A percentile compares a stretch with the other conserved stretches of the same genome.
Conservation (phyloP, 2,329 filamentous ascomycete genomes). For the Pseudocercospora musae region DNA sequence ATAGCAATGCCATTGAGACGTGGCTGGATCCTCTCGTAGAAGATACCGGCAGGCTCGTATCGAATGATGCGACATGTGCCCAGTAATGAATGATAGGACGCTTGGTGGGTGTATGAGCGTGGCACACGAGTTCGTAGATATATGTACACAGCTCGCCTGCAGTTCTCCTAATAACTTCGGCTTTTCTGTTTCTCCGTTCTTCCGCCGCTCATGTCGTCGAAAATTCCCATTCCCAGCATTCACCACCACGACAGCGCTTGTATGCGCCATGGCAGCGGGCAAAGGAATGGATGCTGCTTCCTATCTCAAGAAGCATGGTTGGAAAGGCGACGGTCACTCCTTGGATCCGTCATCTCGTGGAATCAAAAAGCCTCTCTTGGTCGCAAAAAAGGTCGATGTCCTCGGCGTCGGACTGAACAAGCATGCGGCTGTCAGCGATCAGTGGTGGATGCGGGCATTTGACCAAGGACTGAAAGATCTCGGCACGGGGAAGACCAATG, state of each 20-base stretch:
- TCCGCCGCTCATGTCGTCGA: not conserved
- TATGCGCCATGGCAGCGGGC: not conserved
- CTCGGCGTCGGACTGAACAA: slow-evolving; percentile 78
- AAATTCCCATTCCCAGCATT: not conserved
- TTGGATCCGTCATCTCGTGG: slow-evolving; percentile 67
- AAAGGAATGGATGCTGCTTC: slow-evolving; percentile 74
- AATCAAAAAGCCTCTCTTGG: slow-evolving; percentile 76
- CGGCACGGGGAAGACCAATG: slow-evolving; percentile 58
- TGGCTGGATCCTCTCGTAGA: not conserved
- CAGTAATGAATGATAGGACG: not conserved
- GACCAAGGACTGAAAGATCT: slow-evolving; percentile 84
- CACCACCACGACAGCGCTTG: not conserved
- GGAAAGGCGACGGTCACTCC: slow-evolving; percentile 83
- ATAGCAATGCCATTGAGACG: not conserved
- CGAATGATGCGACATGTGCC: not conserved
- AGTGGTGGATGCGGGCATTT: slow-evolving; percentile 97
- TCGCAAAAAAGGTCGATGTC: slow-evolving; percentile 77
- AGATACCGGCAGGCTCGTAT: not conserved
- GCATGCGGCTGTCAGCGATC: slow-evolving; percentile 63
- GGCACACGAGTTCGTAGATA: not conserved
- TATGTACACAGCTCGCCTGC: not conserved
- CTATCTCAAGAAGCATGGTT: slow-evolving; percentile 81
- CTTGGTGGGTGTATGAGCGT: not conserved
- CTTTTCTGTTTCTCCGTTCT: not conserved
- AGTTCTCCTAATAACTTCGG: too few relatives aligned